Conservation (phyloP, 2,329 filamentous ascomycete species). For the Coniochaeta ligniaria region DNA sequence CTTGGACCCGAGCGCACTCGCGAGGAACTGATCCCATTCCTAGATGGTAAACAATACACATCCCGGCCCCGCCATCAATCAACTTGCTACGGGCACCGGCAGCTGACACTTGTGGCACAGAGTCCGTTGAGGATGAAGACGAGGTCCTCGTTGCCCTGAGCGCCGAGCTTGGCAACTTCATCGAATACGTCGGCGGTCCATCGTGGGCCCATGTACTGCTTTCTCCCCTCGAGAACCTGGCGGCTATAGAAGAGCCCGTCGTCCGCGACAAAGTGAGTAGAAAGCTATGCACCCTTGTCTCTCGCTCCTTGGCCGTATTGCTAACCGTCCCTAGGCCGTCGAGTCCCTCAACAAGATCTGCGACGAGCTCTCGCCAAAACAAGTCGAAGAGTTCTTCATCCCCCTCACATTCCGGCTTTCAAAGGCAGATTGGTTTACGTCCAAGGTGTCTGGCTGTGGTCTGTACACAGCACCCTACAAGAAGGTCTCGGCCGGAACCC, state of each 20-base stretch:
- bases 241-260: slow-evolving; percentile 95
- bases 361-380: slow-evolving; percentile 78
- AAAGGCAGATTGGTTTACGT: slow-evolving; percentile 99
- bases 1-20: slow-evolving; percentile 93
- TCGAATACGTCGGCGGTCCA: slow-evolving; percentile 94
- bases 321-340: slow-evolving; percentile 60
- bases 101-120: slow-evolving; percentile 38
- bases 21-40: slow-evolving; percentile 97
- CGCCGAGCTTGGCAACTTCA: slow-evolving; percentile 92
- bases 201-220: slow-evolving; percentile 93
- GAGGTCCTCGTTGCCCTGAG: slow-evolving; percentile 95
- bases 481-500: slow-evolving; percentile 79
- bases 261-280: slow-evolving; percentile 85
- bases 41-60: slow-evolving; percentile 70
- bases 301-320: not conserved
- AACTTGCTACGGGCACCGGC: slow-evolving; percentile 18
- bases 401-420: slow-evolving; percentile 91
- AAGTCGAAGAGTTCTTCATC: slow-evolving; percentile 97
- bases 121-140: slow-evolving; percentile 98
- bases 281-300: not conserved
- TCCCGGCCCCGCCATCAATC: slow-evolving; percentile 7
- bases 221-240: slow-evolving; percentile 94
- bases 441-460: slow-evolving; percentile 95
- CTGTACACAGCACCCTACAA: slow-evolving; percentile 91
- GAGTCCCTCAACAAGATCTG: slow-evolving; percentile 99